These are phyloP conservation scores for Hippophae rhamnoides DNA, from an alignment of 306 rosid genomes.

Conservation along the genomic window DNA sequence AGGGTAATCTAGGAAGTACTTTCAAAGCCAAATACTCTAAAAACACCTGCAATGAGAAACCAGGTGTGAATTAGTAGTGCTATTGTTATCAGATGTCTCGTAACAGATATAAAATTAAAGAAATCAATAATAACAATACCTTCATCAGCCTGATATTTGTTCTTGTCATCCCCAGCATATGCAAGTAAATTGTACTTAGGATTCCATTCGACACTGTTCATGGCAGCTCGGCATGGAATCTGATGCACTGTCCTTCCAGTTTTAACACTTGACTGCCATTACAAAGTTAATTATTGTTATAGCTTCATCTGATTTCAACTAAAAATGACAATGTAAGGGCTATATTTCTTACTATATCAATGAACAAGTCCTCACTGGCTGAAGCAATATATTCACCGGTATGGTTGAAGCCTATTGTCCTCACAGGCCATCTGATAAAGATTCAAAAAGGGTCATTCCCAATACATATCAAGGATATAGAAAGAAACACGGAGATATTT, in stretches of 20 bases:
- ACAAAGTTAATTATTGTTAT: not conserved
- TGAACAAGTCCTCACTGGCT: slow-evolving; percentile 85
- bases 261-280: slow-evolving; percentile 59
- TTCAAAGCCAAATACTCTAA: slow-evolving; percentile 78
- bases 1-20: too few relatives aligned
- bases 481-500: slow-evolving; percentile 17
- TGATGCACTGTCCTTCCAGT: slow-evolving; percentile 82
- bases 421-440: slow-evolving; percentile 79
- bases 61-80: not conserved
- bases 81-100: not conserved
- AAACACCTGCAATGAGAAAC: slow-evolving; percentile 58
- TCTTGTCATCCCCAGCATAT: slow-evolving; percentile 96
- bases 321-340: not conserved
- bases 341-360: slow-evolving; percentile 69
- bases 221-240: slow-evolving; percentile 91
- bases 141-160: slow-evolving; percentile 92
- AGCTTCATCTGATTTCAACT: too few relatives aligned
- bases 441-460: slow-evolving; percentile 7
- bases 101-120: not conserved
- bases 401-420: slow-evolving; percentile 86
- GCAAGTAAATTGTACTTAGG: slow-evolving; percentile 86
- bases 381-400: slow-evolving; percentile 85
- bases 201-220: slow-evolving; percentile 98
- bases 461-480: not conserved
- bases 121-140: slow-evolving; percentile 26